phyloP scores from a whole-genome alignment of 2,329 filamentous ascomycete genomes.

The Alternaria burnsii region DNA sequence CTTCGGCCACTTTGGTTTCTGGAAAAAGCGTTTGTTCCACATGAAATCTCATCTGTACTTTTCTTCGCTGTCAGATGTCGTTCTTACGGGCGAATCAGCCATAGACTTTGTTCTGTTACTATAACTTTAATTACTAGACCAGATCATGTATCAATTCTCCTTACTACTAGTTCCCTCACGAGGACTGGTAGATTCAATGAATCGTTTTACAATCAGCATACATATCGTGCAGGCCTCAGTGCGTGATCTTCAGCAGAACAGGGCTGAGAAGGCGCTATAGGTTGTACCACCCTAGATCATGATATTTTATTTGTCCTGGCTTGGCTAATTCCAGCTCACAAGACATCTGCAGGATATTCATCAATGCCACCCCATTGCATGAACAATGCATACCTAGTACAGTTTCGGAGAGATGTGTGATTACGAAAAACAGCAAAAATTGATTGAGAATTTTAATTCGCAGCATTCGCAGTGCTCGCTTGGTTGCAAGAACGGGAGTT shows the following conservation, averaged over 20 bases:
- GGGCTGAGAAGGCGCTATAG: neutral
- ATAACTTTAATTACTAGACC: slow-evolving; percentile 32
- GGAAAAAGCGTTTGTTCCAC: slow-evolving; percentile 13
- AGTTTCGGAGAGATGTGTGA: neutral
- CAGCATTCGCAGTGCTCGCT: neutral
- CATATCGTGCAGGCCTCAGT: neutral
- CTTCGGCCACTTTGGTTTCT: slow-evolving; percentile 5
- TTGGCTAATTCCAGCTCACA: neutral
- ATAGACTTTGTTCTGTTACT: slow-evolving; percentile 21
- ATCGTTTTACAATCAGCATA: neutral
- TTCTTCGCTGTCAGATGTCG: slow-evolving; percentile 4
- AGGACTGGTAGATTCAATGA: slow-evolving; percentile 10
- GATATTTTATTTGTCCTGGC: neutral
- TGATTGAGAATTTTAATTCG: neutral
- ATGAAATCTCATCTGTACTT: slow-evolving; percentile 1
- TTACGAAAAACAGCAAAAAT: neutral
- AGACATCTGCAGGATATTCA: neutral
- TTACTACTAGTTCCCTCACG: slow-evolving; percentile 17
- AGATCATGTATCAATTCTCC: slow-evolving; percentile 14
- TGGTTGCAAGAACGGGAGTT: neutral
- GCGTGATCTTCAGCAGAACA: neutral
- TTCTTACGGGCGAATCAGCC: slow-evolving; percentile 1
- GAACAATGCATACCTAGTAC: neutral
- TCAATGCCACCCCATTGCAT: neutral
- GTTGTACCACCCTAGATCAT: neutral